Evolutionary conservation across 2,329 filamentous ascomycete genomes (phyloP).

Genomic region (Exophiala bonariae): DNA sequence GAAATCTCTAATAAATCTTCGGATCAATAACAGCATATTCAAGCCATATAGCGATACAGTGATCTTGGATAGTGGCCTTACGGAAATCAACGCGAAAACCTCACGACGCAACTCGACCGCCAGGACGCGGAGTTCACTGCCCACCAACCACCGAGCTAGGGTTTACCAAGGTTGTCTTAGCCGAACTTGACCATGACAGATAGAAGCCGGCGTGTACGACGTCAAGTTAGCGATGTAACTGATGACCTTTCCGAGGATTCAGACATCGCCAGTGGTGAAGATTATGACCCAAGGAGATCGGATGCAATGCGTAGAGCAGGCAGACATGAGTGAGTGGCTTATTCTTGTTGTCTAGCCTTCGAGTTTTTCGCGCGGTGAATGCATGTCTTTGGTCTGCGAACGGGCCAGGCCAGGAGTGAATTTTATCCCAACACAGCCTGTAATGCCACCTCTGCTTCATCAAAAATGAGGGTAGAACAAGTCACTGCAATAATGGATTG

Average conservation of each 20-base stretch:
- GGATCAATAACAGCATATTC: background rate
- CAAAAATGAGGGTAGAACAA: too few relatives aligned
- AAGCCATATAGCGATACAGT: background rate
- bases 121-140: slow-evolving; percentile 12
- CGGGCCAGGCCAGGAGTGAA: too few relatives aligned
- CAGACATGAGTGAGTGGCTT: slow-evolving; percentile 27
- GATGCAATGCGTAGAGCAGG: slow-evolving; percentile 26
- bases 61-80: too few relatives aligned
- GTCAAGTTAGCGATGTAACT: slow-evolving; percentile 28
- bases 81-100: slow-evolving; percentile 13
- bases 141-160: slow-evolving; percentile 7
- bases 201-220: slow-evolving; percentile 27
- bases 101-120: slow-evolving; percentile 11
- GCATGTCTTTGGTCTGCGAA: background rate
- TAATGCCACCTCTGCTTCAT: background rate
- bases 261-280: slow-evolving; percentile 24
- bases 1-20: too few relatives aligned
- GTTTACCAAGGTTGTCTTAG: slow-evolving; percentile 13
- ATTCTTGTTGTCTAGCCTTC: background rate
- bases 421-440: too few relatives aligned
- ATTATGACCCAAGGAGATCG: slow-evolving; percentile 22
- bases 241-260: slow-evolving; percentile 27
- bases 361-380: too few relatives aligned
- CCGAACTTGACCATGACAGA: slow-evolving; percentile 27
- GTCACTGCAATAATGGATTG: too few relatives aligned